phyloP scores from a whole-genome alignment of 2,329 filamentous ascomycete genomes.

The Cladosporium oxysporum region DNA sequence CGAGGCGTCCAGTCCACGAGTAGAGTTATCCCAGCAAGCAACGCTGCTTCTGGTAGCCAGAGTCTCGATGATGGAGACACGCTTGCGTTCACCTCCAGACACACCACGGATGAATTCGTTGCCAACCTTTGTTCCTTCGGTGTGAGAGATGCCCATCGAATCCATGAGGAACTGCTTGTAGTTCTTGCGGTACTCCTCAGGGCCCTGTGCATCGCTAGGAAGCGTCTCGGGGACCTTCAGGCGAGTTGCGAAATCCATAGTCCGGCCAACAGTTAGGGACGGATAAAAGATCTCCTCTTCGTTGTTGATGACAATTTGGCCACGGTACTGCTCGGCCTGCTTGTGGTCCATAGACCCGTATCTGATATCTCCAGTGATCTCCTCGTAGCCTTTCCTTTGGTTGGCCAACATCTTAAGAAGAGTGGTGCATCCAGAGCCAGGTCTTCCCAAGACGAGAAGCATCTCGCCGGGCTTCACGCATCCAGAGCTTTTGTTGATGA shows the following conservation, averaged over 20 bases:
- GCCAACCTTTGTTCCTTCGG: slow-evolving; percentile 78
- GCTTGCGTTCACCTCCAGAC: slow-evolving; percentile 61
- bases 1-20: slow-evolving; percentile 65
- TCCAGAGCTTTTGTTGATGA: slow-evolving; percentile 59
- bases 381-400: slow-evolving; percentile 47
- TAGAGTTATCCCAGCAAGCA: slow-evolving; percentile 69
- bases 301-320: slow-evolving; percentile 49
- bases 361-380: slow-evolving; percentile 58
- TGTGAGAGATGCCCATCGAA: slow-evolving; percentile 77
- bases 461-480: slow-evolving; percentile 49
- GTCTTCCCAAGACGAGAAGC: slow-evolving; percentile 35
- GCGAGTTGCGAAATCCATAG: slow-evolving; percentile 57
- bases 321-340: slow-evolving; percentile 47
- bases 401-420: slow-evolving; percentile 71
- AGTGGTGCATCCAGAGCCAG: slow-evolving; percentile 59
- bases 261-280: slow-evolving; percentile 58
- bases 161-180: slow-evolving; percentile 58
- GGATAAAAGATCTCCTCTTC: slow-evolving; percentile 57
- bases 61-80: slow-evolving; percentile 68
- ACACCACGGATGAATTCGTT: slow-evolving; percentile 79
- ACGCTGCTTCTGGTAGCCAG: slow-evolving; percentile 60
- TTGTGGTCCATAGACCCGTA: slow-evolving; percentile 52
- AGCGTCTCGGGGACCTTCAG: slow-evolving; percentile 52
- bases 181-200: slow-evolving; percentile 50
- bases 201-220: slow-evolving; percentile 36